phyloP scores from a whole-genome alignment of 2,329 filamentous ascomycete species.

The Aspergillus costaricaensis region DNA sequence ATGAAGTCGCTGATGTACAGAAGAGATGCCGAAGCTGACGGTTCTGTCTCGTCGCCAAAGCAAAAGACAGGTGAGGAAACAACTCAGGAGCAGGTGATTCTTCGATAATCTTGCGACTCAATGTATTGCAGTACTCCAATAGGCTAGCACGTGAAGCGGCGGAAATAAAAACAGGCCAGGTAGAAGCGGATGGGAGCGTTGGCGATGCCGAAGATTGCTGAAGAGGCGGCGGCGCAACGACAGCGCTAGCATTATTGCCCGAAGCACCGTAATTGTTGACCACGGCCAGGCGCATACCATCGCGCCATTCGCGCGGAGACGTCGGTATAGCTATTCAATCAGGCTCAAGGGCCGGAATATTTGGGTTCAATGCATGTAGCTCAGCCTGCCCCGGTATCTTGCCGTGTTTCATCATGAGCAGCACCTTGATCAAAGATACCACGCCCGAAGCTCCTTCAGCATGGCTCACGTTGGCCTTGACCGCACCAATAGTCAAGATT shows the following conservation, averaged over 20 bases:
- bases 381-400: background rate
- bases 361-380: background rate
- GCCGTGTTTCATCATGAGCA: background rate
- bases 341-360: background rate
- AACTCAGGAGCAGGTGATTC: too few relatives aligned
- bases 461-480: conserved; percentile 15
- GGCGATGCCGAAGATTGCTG: background rate
- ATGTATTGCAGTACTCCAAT: too few relatives aligned
- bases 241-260: conserved; percentile 7
- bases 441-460: background rate
- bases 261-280: conserved; percentile 16
- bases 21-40: too few relatives aligned
- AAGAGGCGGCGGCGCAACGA: background rate
- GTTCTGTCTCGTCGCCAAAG: too few relatives aligned
- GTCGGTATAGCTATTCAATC: background rate
- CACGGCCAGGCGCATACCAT: background rate
- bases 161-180: background rate
- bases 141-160: background rate
- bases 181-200: background rate
- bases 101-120: too few relatives aligned
- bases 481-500: background rate
- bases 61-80: too few relatives aligned
- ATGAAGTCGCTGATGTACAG: too few relatives aligned
- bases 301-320: background rate
- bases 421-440: background rate